Base-by-base conservation (phyloP, 371 early-diverging fungal species). In the Mucor lusitanicus region DNA sequence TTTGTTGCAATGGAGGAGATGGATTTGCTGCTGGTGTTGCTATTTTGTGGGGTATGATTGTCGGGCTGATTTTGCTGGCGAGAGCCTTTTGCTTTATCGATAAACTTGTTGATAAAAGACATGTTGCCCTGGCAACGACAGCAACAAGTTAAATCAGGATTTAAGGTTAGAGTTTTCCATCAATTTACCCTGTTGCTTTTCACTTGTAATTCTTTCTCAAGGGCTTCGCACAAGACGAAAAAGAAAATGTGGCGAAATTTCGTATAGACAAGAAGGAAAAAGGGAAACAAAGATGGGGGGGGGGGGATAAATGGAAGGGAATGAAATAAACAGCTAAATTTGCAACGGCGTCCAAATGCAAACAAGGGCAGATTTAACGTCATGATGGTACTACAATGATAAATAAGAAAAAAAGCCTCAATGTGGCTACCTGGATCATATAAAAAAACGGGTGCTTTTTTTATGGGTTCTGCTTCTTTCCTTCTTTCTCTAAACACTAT, bases 101-200 rank as follows among this genome's bases (percentile, higher is more conserved):
- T 71, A 46, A 71, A 62, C 44, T 71, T 71, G 54, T 71, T 71
- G 23, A 71, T 57, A 56, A 71, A 71, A 30, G 71, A 71, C 71
- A 71, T 70, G 50, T 50, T 50, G 50, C 50, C 25, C 50, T 50
- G 50, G 46, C n/a, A 21, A 46, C n/a, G 8, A 46, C 21, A 21
- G 17, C 30, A 30, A 30, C 30, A 30, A 30, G 46, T 46, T 21
- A 46, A 46, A 5, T 46, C 9, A 46, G 19, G 19, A 44, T 19
- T 44, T 44, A 44, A 44, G 19, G 44, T 44, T 44, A 19, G 30
- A 6, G 8, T 17, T 5, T 44, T 7, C 17, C 8, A n/a, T 0
- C 6, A 0, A 19, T 44, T 50, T 50, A 50, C 50, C 25, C 50
- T 50, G 7, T 21, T 23, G 21, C 12, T 50, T 50, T 21, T 19